Evolutionary conservation across 2,329 filamentous ascomycete species (phyloP).

Genomic region (Cytospora schulzeri): DNA sequence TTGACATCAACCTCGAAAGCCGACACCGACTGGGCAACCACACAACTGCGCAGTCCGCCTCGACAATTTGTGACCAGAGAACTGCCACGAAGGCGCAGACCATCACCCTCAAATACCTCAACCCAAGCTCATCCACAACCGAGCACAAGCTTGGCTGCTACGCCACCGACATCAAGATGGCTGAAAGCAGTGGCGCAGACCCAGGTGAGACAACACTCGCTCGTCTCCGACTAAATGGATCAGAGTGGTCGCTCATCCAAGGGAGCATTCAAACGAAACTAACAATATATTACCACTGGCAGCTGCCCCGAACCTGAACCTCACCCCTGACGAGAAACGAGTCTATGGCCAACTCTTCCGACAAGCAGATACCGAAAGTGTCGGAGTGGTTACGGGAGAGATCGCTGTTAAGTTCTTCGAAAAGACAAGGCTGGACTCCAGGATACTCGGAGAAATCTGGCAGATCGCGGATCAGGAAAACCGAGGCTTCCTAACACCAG

Average conservation of each 20-base stretch:
- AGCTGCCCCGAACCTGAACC: slow-evolving; percentile 74
- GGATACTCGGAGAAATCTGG: slow-evolving; percentile 93
- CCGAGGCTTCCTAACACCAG: slow-evolving; percentile 86
- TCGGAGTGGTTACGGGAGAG: slow-evolving; percentile 94
- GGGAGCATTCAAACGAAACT: not conserved
- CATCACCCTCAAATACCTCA: not conserved
- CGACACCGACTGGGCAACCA: not conserved
- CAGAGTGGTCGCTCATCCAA: not conserved
- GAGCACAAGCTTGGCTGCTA: slow-evolving; percentile 1
- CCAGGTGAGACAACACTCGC: slow-evolving; percentile 16
- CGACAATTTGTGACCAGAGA: not conserved
- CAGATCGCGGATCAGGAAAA: slow-evolving; percentile 98
- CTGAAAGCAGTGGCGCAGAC: slow-evolving; percentile 27
- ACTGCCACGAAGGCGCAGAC: slow-evolving; percentile 1
- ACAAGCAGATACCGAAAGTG: slow-evolving; percentile 86
- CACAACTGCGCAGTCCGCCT: not conserved
- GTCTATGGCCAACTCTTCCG: slow-evolving; percentile 91
- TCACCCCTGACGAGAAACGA: slow-evolving; percentile 89
- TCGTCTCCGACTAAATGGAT: not conserved
- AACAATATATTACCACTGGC: slow-evolving; percentile 20
- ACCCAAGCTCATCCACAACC: not conserved
- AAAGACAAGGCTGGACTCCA: slow-evolving; percentile 85
- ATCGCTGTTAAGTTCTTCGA: slow-evolving; percentile 97
- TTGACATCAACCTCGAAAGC: not conserved
- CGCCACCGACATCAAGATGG: slow-evolving; percentile 16